phyloP scores from a whole-genome alignment of 768 basidiomycete genomes.

The Pleurotus djamor region DNA sequence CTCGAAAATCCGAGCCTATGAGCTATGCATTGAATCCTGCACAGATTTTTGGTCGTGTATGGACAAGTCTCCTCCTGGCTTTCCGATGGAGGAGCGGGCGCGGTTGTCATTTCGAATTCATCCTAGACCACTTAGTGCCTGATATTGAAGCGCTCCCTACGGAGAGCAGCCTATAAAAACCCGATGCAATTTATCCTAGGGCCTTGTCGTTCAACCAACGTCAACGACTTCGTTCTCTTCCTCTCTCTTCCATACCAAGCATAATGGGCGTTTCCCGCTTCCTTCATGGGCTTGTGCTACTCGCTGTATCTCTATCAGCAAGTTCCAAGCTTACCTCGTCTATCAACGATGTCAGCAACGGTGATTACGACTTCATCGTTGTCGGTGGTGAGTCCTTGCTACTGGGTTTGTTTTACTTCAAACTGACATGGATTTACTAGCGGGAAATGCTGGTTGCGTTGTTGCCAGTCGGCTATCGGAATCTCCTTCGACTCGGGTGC shows the following conservation, averaged over 20 bases:
- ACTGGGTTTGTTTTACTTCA: not conserved
- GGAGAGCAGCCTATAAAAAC: not conserved
- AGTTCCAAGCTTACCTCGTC: not conserved
- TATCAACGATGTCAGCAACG: not conserved
- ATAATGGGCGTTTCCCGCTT: not conserved
- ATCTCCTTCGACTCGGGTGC: slow-evolving; percentile 12
- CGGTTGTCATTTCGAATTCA: not conserved
- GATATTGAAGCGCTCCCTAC: not conserved
- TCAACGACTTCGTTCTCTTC: not conserved
- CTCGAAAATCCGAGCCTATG: not conserved
- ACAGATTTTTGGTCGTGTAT: not conserved
- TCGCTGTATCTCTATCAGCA: not conserved
- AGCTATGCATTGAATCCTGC: not conserved
- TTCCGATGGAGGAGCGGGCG: not conserved
- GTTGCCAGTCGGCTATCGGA: slow-evolving; percentile 18
- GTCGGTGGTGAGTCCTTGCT: not conserved
- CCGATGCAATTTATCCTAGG: not conserved
- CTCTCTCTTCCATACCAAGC: not conserved
- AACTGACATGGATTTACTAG: not conserved
- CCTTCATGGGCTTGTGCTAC: not conserved
- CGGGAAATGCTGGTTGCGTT: slow-evolving; percentile 18
- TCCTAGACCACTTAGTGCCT: not conserved
- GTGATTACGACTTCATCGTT: slow-evolving; percentile 3
- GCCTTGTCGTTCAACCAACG: not conserved
- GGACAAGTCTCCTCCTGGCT: not conserved